Base-by-base conservation (phyloP, 2,329 filamentous ascomycete species). In the Xylaria sp. region DNA sequence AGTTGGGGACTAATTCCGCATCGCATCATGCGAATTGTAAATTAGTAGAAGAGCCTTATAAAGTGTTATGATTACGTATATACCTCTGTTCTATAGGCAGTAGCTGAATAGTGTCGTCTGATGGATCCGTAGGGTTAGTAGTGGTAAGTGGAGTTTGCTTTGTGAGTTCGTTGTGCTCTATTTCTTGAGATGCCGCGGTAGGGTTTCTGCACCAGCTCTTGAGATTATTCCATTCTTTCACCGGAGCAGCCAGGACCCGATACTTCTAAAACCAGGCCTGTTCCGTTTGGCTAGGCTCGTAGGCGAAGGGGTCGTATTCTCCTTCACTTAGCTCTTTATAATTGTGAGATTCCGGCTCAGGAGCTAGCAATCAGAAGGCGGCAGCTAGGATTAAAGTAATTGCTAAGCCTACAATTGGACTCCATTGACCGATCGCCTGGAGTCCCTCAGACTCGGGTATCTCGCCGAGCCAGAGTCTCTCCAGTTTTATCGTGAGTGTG, bases 341-440 rank as follows among this genome's bases (percentile, higher is more conserved):
- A 25, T 18, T 3, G 13, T 27, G 23, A 27, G 48, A 51, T 27
- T 51, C 16, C 3, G 48, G 48, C 48, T 51, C 23, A 2, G 48
- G 48, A 29, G 12, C 23, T 3, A 13, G 12, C 23, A 6, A 51
- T 51, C 48, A 12, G 21, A 51, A 51, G 48, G 13, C 6, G 29
- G 23, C 23, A 51, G 55, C 55, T 25, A 58, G 37, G 37, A 23
- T 27, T 2, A 58, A 27, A 10, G 55, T 25, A 9, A 23, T 12
- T 9, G 12, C 55, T 13, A 44, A 44, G 2, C 55, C 35, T 16
- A 58, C 37, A 3, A 27, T 27, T 5, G 55, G 55, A 8, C 35
- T 37, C 55, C 55, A 58, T 44, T 58, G 55, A 12, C 55, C 55
- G 8, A 58, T 21, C 18, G 35, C 55, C 9, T 58, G n/a, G 6